Percentiles rank a stretch among this genome's conserved stretches.
These are phyloP conservation scores for Carex arenaria DNA, from an alignment of 202 grass and related monocot species.

Conservation along the genomic window DNA sequence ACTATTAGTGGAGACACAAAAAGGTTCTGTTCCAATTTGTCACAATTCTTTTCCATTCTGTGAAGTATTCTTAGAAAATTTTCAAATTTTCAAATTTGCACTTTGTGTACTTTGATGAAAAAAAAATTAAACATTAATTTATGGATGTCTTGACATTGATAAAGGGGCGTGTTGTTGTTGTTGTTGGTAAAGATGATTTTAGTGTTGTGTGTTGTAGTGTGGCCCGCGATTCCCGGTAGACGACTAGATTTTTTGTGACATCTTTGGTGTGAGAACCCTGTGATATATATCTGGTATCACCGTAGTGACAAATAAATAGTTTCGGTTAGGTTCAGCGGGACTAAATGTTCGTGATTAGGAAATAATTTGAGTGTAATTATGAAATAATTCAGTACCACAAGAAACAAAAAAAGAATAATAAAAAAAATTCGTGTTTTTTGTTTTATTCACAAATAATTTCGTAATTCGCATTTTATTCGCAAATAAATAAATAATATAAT, in stretches of 20 bases:
- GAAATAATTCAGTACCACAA: no score
- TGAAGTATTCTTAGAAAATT: not conserved
- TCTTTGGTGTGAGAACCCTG: not conserved
- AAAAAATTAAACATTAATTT: not conserved
- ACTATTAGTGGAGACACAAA: not conserved
- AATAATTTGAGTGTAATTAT: no score
- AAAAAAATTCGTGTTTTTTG: no score
- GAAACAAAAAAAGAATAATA: no score
- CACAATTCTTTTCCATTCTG: not conserved
- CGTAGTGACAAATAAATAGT: no score
- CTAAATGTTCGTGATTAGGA: no score
- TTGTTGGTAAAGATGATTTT: not conserved
- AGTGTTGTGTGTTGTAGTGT: constrained; percentile 11
- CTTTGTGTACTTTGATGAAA: not conserved
- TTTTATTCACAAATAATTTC: no score
- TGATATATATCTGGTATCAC: not conserved
- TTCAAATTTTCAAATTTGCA: not conserved
- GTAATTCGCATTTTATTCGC: no score
- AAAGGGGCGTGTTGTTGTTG: not conserved
- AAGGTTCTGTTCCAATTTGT: not conserved
- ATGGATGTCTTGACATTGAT: not conserved
- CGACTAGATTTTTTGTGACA: not conserved
- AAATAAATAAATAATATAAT: no score
- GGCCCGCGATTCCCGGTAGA: constrained; percentile 11
- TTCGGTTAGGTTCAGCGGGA: no score